Base-by-base conservation (phyloP, 345 rosid species). In the Tarenaya hassleriana region DNA sequence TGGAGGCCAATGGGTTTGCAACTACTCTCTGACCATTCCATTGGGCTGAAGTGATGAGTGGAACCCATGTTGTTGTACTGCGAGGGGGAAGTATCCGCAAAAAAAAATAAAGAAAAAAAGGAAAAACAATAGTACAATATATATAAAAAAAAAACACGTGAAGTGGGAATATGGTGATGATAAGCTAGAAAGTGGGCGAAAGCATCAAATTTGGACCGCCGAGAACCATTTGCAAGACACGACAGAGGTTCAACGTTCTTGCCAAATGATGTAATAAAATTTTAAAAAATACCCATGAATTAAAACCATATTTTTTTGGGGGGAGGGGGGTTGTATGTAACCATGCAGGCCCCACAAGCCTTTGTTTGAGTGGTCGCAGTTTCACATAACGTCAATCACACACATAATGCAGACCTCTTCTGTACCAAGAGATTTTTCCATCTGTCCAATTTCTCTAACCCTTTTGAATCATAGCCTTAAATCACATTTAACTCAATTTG, bases 231-330 rank as follows among this genome's bases (percentile, higher is more conserved):
- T 45, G 7, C 34, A 11, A 56, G 62, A 63, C 62, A 41, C 38
- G 16, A 38, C 34, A 49, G 29, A 65, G 61, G 60, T 66, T 58
- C 70, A 59, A 16, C 46, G 65, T 51, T 66, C 60, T 54, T 45
- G 43, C 41, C n/a, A n/a, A 15, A 38, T 51, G 21, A 52, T n/a
- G n/a, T n/a, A 35, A 52, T 33, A 17, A 52, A 66, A 13, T 40
- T 32, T 46, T 41, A 17, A 51, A 33, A n/a, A 55, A 51, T n/a
- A n/a, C 69, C 59, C 69, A 51, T 51, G 27, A 9, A n/a, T 50
- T 64, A 5, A 13, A 14, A 24, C 10, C 29, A 48, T 5, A 31
- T 34, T 21, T 34, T 12, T n/a, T n/a, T n/a, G n/a, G n/a, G n/a
- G n/a, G n/a, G n/a, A n/a, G n/a, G n/a, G n/a, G n/a, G n/a, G n/a